Conservation (phyloP, 208 protist genomes). For the Sergeia podlipaevii region DNA sequence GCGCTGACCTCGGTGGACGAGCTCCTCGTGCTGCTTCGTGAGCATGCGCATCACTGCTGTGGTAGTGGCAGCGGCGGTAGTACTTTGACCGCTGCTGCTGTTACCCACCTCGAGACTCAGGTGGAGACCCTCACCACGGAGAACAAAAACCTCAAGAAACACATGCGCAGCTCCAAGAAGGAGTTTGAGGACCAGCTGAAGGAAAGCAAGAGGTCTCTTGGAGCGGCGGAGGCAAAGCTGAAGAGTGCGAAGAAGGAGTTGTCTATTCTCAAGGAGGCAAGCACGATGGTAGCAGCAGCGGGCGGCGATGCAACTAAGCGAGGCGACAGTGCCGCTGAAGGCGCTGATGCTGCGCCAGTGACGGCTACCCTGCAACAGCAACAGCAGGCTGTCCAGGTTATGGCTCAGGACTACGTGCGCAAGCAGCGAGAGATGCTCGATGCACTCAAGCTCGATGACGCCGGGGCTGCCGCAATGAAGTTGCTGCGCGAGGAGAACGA, state of each 20-base stretch:
- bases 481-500: constrained; percentile 41
- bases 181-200: constrained; percentile 18
- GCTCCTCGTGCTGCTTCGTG: constrained; percentile 40
- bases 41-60: constrained; percentile 17
- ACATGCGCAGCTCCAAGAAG: constrained; percentile 19
- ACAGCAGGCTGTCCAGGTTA: constrained; percentile 5
- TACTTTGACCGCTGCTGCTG: constrained; percentile 31
- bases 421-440: constrained; percentile 42
- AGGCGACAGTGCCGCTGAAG: constrained; percentile 10
- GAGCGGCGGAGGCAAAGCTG: constrained; percentile 23
- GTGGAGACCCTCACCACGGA: constrained; percentile 40
- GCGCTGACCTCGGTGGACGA: constrained; percentile 42
- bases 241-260: constrained; percentile 20
- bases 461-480: constrained; percentile 28
- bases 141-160: constrained; percentile 24
- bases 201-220: constrained; percentile 15
- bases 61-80: constrained; percentile 18
- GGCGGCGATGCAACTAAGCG: neutral
- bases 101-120: constrained; percentile 34
- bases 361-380: constrained; percentile 13
- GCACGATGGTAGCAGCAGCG: too few relatives aligned
- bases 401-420: constrained; percentile 17
- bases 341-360: neutral
- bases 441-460: constrained; percentile 49
- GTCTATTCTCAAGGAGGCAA: too few relatives aligned